Base-by-base conservation (phyloP, 345 rosid genomes). In the Heritiera fomes region DNA sequence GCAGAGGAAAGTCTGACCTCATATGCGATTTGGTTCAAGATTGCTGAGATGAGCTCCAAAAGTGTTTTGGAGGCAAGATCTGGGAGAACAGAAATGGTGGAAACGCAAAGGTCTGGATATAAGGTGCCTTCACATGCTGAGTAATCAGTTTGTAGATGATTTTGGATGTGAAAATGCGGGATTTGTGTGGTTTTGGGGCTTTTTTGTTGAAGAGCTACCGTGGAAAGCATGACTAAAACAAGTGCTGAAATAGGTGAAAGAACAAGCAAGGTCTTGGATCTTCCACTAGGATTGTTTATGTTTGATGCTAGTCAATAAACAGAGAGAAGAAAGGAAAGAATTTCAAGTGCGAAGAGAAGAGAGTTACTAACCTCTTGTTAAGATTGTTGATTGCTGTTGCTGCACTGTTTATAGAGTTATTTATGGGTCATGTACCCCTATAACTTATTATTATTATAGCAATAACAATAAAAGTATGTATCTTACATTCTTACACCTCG, bases 21-120 rank as follows among this genome's bases (percentile, higher is more conserved):
- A 34, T 59, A 47, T 76, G 87, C 59, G 63, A 94, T 91, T 49
- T 71, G 79, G 86, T 88, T 87, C 61, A 94, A 30, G 68, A 90
- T 80, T 30, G 84, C 80, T 72, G 89, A 79, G 78, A 92, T 84
- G 32, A 92, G 84, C 23, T 87, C 63, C 6, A 83, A 81, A 77
- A 84, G 71, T 73, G 87, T 75, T 70, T 72, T 80, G 81, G 87
- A 67, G 40, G 81, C 49, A 76, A 88, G 87, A 82, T 83, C 80
- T 7, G 91, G 93, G 77, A 88, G 71, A 6, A 85, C 55, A 34
- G 80, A 73, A 32, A 90, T 86, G 23, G 89, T 87, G 30, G 92
- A 88, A 73, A 88, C 86, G 77, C 95, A 91, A 46, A 90, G 93
- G n/a, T 91, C 76, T 0, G 86, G 88, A 75, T 89, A 89, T 7